A percentile compares a stretch with the other conserved stretches of the same genome.
phyloP scores from a whole-genome alignment of 2,329 filamentous ascomycete genomes.

The Neurospora sp. region DNA sequence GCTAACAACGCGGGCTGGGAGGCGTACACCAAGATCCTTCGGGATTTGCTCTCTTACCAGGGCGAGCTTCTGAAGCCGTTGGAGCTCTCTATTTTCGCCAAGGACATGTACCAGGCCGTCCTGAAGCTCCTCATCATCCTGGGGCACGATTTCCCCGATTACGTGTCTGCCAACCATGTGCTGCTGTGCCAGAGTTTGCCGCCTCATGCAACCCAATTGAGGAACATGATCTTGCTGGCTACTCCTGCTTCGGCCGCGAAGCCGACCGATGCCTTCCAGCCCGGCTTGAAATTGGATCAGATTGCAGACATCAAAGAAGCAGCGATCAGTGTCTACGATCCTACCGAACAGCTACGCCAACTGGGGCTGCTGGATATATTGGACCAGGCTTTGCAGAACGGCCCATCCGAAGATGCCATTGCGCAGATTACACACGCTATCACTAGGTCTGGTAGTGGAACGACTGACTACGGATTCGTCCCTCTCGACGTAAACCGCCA shows the following conservation, averaged over 20 bases:
- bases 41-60: constrained; percentile 61
- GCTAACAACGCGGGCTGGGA: constrained; percentile 64
- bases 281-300: constrained; percentile 65
- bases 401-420: constrained; percentile 60
- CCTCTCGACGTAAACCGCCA: constrained; percentile 58
- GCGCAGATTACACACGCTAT: constrained; percentile 69
- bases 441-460: constrained; percentile 44
- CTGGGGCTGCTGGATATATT: constrained; percentile 49
- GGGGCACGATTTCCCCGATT: constrained; percentile 92
- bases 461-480: constrained; percentile 56
- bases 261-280: constrained; percentile 62
- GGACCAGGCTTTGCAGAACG: constrained; percentile 48
- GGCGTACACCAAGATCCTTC: constrained; percentile 62
- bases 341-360: constrained; percentile 42
- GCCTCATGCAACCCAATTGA: constrained; percentile 73
- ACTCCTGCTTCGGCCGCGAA: constrained; percentile 59
- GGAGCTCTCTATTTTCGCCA: constrained; percentile 57
- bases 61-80: constrained; percentile 70
- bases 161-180: constrained; percentile 78
- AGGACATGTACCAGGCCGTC: constrained; percentile 75
- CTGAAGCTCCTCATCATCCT: constrained; percentile 75
- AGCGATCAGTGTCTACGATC: constrained; percentile 55
- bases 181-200: constrained; percentile 74
- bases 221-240: constrained; percentile 79
- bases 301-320: constrained; percentile 63